Evolutionary conservation across 129 eudicot genomes (phyloP), one percentile per base, ranked within the genome.

Genomic region (Lactuca saligna): DNA sequence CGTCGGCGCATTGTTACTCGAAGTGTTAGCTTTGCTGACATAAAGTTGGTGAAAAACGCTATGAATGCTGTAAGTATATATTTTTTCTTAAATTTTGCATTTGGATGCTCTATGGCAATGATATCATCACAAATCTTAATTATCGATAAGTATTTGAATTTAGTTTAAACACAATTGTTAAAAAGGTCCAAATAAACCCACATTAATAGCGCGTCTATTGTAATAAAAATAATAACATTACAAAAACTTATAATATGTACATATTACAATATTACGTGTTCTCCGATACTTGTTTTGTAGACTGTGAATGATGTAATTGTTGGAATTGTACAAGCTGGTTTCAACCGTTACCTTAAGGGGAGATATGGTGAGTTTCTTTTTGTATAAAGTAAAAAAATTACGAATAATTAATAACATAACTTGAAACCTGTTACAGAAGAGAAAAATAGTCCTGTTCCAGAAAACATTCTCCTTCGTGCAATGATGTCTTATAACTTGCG

Each of bases 381-480:
- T n/a, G 14, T 58, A 11, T 33, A 3, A 4, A 31, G 8, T 6
- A 14, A 57, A 25, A 29, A 25, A 17, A 1, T 2, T 7, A 39
- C 9, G 44, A 4, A 11, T 39, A 7, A 35, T 4, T 4, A 5
- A 39, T 39, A 39, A 39, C 44, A 5, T 5, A 39, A 39, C 44
- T 2, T 5, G 44, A 31, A 58, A 3, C 10, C 3, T 35, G 15
- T 61, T 34, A 34, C 50, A 61, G 66, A 29, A 16, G 72, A 68
- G 63, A 13, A 10, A 17, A 68, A 39, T 16, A 61, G 29, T 34
- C 17, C 29, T 11, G 53, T 81, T 9, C 78, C 78, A 0, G 35
- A 44, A 6, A 65, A 59, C 55, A 71, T 81, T 49, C 77, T 66
- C 32, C 39, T 76, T 59, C 75, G 85, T 33, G 81, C 85, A 63